Evolutionary conservation across 2,329 filamentous ascomycete genomes (phyloP).

Genomic region (Zalaria obscura): DNA sequence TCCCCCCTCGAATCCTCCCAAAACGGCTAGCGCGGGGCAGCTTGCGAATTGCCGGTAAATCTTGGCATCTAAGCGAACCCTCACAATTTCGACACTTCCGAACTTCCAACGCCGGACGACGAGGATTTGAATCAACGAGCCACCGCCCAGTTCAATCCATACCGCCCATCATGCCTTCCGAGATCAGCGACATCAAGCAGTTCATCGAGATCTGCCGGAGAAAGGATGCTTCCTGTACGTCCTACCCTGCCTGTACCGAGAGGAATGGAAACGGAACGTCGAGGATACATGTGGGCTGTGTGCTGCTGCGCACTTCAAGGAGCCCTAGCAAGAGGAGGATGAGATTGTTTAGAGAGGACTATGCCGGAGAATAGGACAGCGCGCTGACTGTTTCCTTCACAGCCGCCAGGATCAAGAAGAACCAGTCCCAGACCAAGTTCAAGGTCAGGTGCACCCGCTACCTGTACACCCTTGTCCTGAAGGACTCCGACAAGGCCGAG

Average conservation of each 20-base stretch:
- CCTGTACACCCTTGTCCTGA: conserved; percentile 96
- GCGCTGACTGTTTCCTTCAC: conserved; percentile 6
- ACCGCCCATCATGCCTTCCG: conserved; percentile 80
- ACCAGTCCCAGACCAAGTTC: conserved; percentile 97
- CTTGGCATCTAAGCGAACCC: background rate
- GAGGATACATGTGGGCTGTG: background rate
- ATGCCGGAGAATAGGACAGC: too few relatives aligned
- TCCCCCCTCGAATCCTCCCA: too few relatives aligned
- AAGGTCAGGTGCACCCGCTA: conserved; percentile 97
- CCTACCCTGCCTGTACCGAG: conserved; percentile 6
- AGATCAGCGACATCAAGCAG: conserved; percentile 98
- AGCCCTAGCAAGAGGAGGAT: too few relatives aligned
- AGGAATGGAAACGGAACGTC: background rate
- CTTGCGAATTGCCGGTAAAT: too few relatives aligned
- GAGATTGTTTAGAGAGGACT: too few relatives aligned
- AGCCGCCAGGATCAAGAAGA: conserved; percentile 61
- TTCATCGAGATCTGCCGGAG: conserved; percentile 99
- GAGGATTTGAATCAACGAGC: background rate
- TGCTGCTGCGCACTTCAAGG: too few relatives aligned
- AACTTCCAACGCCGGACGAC: background rate
- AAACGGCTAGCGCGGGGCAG: too few relatives aligned
- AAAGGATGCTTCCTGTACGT: conserved; percentile 98
- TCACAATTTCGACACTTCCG: conserved; percentile 4
- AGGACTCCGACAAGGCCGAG: conserved; percentile 98
- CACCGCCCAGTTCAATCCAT: background rate